A percentile compares a stretch with the other conserved stretches of the same genome.
Conservation (phyloP, 2,329 filamentous ascomycete genomes). For the Fusarium sp. region DNA sequence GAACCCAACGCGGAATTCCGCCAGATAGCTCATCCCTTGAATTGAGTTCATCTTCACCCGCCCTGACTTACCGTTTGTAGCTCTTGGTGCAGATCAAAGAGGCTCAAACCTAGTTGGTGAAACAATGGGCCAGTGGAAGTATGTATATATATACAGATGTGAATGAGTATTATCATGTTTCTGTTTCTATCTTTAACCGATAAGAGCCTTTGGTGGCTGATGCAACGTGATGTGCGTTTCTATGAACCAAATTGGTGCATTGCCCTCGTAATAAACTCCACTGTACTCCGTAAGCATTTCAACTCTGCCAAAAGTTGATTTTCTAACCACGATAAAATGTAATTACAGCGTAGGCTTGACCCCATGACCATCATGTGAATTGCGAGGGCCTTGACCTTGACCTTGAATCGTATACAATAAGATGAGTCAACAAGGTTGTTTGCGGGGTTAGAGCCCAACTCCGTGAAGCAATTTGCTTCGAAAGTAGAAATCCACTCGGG, state of each 20-base stretch:
- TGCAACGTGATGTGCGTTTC: slow-evolving; percentile 25
- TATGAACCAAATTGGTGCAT: slow-evolving; percentile 17
- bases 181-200: not conserved
- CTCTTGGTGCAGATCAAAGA: slow-evolving; percentile 14
- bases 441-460: slow-evolving; percentile 31
- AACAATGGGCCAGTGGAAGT: not conserved
- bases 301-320: not conserved
- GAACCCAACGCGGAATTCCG: slow-evolving; percentile 7
- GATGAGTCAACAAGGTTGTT: slow-evolving; percentile 32
- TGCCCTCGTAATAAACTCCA: slow-evolving; percentile 24
- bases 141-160: not conserved
- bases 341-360: slow-evolving; percentile 11
- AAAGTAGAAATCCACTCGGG: slow-evolving; percentile 21
- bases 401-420: slow-evolving; percentile 15
- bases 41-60: slow-evolving; percentile 1
- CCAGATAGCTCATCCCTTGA: slow-evolving; percentile 20
- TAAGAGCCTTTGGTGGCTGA: slow-evolving; percentile 13
- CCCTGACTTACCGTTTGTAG: slow-evolving; percentile 15
- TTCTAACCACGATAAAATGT: slow-evolving; percentile 1
- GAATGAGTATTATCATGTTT: not conserved
- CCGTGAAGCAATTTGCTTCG: slow-evolving; percentile 27
- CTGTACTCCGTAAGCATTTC: slow-evolving; percentile 13
- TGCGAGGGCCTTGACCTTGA: slow-evolving; percentile 22
- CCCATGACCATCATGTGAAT: slow-evolving; percentile 20
- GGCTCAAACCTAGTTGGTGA: slow-evolving; percentile 13